These are phyloP conservation scores for Mariannaea sp. DNA, from an alignment of 2,329 filamentous ascomycete genomes.

Conservation along the genomic window DNA sequence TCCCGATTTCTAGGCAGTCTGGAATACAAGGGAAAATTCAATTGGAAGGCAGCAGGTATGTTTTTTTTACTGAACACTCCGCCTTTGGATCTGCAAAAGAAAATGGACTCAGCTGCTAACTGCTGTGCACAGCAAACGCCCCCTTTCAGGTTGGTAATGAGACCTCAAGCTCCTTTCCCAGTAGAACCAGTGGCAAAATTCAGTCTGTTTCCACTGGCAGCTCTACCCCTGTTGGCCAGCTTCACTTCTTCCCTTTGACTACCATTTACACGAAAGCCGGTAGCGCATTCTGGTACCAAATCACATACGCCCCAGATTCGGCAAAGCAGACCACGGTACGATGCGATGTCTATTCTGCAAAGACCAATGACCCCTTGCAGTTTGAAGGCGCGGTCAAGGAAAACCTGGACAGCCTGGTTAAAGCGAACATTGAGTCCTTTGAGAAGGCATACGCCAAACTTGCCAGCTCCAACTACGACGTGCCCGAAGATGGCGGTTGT, in stretches of 20 bases:
- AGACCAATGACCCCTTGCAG: too few species aligned
- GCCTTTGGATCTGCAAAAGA: not conserved
- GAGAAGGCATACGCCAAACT: not conserved
- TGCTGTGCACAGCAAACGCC: not conserved
- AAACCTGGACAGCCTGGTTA: not conserved
- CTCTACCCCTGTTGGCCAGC: not conserved
- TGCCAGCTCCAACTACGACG: not conserved
- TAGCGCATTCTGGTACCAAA: constrained; percentile 20
- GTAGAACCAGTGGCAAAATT: not conserved
- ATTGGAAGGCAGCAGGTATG: constrained; percentile 20
- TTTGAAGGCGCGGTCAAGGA: not conserved
- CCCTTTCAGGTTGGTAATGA: not conserved
- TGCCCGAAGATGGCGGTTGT: not conserved
- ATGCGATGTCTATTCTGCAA: constrained; percentile 19
- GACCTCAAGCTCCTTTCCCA: not conserved
- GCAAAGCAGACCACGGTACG: constrained; percentile 12
- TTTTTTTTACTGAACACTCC: too few species aligned
- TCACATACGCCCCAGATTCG: constrained; percentile 17
- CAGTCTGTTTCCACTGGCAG: not conserved
- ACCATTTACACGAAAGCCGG: not conserved
- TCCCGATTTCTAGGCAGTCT: constrained; percentile 3
- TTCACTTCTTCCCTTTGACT: constrained; percentile 7
- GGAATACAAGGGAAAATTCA: constrained; percentile 13
- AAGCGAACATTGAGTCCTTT: not conserved
- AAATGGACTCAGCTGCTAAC: not conserved